Conservation (phyloP, 2,329 filamentous ascomycete species). For the Colletotrichum sidae region DNA sequence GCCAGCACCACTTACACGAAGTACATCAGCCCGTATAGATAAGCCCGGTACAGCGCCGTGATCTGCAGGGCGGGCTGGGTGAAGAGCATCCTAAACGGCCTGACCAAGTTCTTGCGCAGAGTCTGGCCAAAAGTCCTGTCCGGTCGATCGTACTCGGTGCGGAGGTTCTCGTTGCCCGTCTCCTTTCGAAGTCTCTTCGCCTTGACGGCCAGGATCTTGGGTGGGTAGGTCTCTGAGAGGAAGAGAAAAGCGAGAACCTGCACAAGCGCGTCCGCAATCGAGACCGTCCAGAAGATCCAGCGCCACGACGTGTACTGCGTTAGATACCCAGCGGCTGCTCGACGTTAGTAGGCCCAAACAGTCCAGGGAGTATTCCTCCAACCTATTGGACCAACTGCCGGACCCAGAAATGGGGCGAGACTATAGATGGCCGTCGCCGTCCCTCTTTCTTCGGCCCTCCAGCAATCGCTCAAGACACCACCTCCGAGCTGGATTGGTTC, state of each 20-base stretch:
- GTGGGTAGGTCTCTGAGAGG: constrained; percentile 53
- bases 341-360: not conserved
- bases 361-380: not conserved
- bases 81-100: constrained; percentile 61
- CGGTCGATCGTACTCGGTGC: constrained; percentile 44
- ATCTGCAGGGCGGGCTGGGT: constrained; percentile 63
- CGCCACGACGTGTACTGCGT: constrained; percentile 53
- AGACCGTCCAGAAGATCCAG: constrained; percentile 58
- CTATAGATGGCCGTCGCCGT: constrained; percentile 48
- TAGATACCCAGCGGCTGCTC: constrained; percentile 52
- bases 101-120: constrained; percentile 49
- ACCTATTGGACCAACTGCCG: constrained; percentile 55
- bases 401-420: constrained; percentile 57
- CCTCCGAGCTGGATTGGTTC: constrained; percentile 52
- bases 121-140: constrained; percentile 42
- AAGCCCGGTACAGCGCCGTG: constrained; percentile 60
- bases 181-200: constrained; percentile 43
- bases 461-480: constrained; percentile 61
- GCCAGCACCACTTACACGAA: constrained; percentile 51
- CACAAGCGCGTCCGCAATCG: constrained; percentile 50
- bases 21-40: constrained; percentile 66
- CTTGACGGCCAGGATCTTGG: constrained; percentile 45
- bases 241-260: constrained; percentile 51
- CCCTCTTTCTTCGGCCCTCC: constrained; percentile 54
- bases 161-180: constrained; percentile 44